Base-by-base conservation (phyloP, 176 grass and related monocot species). In the Zoysia japonica region DNA sequence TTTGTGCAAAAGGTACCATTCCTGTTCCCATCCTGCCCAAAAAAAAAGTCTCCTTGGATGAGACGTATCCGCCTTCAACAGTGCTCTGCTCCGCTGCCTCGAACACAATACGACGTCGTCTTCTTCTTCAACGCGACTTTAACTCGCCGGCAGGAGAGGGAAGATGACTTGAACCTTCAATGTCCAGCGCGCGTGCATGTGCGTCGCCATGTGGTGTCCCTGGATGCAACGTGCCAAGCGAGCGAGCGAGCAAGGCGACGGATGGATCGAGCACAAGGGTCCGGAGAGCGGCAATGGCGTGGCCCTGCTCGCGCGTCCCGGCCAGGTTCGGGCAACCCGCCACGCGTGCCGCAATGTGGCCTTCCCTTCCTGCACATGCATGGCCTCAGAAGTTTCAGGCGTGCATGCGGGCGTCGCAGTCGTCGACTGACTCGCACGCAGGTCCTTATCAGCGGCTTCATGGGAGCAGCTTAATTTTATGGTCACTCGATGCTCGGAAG, bases 281-380 rank as follows among this genome's bases (percentile, higher is more conserved):
- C 72, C 55, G 28, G 55, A 17, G 52, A 12, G 40, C 68, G 13
- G 67, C 67, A 28, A 69, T 69, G 60, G 59, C 42, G 11, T 47
- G 66, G 43, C 28, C 13, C 7, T 6, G 60, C 60, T 65, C 14
- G 13, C 46, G 2, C n/a, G 74, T 47, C 57, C 4, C 43, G 57
- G 44, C 78, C 41, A 47, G 14, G 67, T 51, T 72, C 63, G 68
- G 68, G 68, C 55, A 42, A 38, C 12, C 56, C 51, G 68, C 71
- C 79, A 42, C 67, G 79, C 79, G 68, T 81, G 55, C 79, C 38
- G 28, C 79, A 48, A 62, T 71, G 67, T 50, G 78, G 67, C 44
- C 79, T 62, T 71, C 66, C 40, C 14, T 71, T 39, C 55, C 79
- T 63, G 79, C 79, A 64, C 68, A 81, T 69, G 77, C 65, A 39